phyloP scores from a whole-genome alignment of 192 early-diverging fungal species.

The Diversispora eburnea region DNA sequence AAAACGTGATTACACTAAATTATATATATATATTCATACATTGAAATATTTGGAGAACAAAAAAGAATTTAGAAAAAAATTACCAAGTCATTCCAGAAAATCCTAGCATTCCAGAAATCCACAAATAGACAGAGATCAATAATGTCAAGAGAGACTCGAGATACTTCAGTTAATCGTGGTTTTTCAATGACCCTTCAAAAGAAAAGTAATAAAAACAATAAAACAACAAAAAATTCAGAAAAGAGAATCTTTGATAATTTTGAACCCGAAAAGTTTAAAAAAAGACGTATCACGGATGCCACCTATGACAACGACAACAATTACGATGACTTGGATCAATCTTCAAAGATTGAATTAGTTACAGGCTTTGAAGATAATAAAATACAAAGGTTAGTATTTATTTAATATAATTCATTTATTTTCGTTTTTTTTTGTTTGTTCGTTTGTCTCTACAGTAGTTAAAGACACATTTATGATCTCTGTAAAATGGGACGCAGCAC shows the following conservation, averaged over 20 bases:
- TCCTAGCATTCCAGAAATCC: too few relatives aligned
- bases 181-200: constrained; percentile 13
- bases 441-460: too few relatives aligned
- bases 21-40: too few relatives aligned
- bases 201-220: not conserved
- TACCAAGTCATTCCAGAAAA: too few relatives aligned
- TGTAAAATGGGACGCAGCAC: too few relatives aligned
- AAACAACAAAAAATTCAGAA: not conserved
- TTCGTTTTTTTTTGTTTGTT: too few relatives aligned
- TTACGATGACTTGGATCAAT: not conserved
- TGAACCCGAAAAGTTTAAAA: not conserved
- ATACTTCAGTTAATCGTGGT: not conserved
- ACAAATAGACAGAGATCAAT: too few relatives aligned
- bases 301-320: not conserved
- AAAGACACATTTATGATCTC: too few relatives aligned
- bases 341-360: not conserved
- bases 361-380: constrained; percentile 10
- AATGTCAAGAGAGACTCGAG: too few relatives aligned
- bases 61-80: too few relatives aligned
- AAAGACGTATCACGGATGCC: not conserved
- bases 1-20: too few relatives aligned
- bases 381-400: not conserved
- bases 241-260: not conserved
- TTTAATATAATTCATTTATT: not conserved
- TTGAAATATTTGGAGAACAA: too few relatives aligned